These are phyloP conservation scores for Lyophyllum shimeji DNA, from an alignment of 768 basidiomycete genomes.

Conservation along the genomic window DNA sequence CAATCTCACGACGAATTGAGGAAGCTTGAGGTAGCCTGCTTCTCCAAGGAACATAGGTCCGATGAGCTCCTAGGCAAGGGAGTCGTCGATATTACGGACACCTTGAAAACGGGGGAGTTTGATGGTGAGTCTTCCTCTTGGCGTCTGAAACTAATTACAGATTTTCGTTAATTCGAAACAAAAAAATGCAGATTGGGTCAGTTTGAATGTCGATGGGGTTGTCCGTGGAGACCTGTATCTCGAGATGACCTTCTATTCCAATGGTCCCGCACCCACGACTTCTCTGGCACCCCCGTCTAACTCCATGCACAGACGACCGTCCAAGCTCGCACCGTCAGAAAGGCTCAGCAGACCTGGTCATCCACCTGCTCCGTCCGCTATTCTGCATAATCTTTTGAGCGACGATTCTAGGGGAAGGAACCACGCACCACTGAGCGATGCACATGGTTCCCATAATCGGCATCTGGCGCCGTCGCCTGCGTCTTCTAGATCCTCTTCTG, in stretches of 20 bases:
- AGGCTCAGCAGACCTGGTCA: conserved; percentile 45
- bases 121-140: conserved; percentile 61
- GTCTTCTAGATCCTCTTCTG: conserved; percentile 20
- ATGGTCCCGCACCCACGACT: conserved; percentile 50
- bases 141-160: neutral
- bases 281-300: conserved; percentile 26
- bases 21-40: conserved; percentile 74
- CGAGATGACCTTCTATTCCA: conserved; percentile 91
- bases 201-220: conserved; percentile 41
- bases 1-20: conserved; percentile 52
- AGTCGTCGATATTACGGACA: conserved; percentile 72
- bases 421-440: conserved; percentile 1
- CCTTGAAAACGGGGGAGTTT: conserved; percentile 83
- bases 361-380: conserved; percentile 16
- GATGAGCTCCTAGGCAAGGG: conserved; percentile 81
- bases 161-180: neutral
- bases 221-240: conserved; percentile 85
- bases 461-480: conserved; percentile 20
- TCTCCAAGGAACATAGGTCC: conserved; percentile 69
- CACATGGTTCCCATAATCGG: neutral
- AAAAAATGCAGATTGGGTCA: conserved; percentile 33
- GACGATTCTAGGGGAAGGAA: conserved; percentile 4
- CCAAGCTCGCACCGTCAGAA: conserved; percentile 52
- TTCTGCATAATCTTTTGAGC: conserved; percentile 14
- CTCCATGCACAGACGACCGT: conserved; percentile 44